A percentile compares a stretch with the other conserved stretches of the same genome.
Evolutionary conservation across 2,329 filamentous ascomycete species (phyloP).

Genomic region (Chalaropsis thielavioides): DNA sequence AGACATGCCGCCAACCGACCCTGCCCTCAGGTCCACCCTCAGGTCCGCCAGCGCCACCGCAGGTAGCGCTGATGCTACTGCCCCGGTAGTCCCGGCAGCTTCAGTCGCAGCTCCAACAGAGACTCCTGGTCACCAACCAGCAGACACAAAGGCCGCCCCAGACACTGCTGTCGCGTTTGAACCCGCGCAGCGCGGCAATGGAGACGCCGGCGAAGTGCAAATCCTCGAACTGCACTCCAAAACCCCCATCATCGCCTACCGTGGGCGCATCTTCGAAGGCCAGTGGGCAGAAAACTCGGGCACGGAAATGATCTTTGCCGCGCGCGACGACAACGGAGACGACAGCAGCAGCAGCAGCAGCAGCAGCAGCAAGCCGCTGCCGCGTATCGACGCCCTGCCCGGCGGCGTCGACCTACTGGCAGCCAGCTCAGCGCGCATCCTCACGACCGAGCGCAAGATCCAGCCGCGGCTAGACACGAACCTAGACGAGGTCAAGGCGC

Average conservation of each 20-base stretch:
- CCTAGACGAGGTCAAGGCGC: slow-evolving; percentile 25
- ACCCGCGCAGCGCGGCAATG: neutral
- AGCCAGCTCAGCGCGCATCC: slow-evolving; percentile 54
- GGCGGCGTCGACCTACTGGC: slow-evolving; percentile 56
- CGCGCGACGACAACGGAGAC: slow-evolving; percentile 27
- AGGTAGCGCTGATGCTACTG: neutral
- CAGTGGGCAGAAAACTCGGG: slow-evolving; percentile 72
- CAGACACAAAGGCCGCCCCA: neutral
- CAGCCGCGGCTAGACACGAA: slow-evolving; percentile 29
- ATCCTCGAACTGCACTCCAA: slow-evolving; percentile 67
- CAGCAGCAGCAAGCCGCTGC: slow-evolving; percentile 26
- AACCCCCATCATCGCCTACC: slow-evolving; percentile 67
- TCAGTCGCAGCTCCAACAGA: neutral
- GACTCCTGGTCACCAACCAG: neutral
- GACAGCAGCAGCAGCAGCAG: slow-evolving; percentile 26
- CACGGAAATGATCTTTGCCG: slow-evolving; percentile 62
- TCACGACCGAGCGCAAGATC: slow-evolving; percentile 50
- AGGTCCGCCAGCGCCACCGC: neutral
- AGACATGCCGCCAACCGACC: neutral
- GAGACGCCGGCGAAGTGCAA: slow-evolving; percentile 42
- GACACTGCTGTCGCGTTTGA: neutral
- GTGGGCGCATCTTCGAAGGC: slow-evolving; percentile 63
- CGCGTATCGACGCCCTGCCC: slow-evolving; percentile 36
- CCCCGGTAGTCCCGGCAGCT: neutral
- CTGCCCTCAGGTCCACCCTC: neutral